Evolutionary conservation across 2,329 filamentous ascomycete genomes (phyloP).

Genomic region (Diaporthe australafricana): DNA sequence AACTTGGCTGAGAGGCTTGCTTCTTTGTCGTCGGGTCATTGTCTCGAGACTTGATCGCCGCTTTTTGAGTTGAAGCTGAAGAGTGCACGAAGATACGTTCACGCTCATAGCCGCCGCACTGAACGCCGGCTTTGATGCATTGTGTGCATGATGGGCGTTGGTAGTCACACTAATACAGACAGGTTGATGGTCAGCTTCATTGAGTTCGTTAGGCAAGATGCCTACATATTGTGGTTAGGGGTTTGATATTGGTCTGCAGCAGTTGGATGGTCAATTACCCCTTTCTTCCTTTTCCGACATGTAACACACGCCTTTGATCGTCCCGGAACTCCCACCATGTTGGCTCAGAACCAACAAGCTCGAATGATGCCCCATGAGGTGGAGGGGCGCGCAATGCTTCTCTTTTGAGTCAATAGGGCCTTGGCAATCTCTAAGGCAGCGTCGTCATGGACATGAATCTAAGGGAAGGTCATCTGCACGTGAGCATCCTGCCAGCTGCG

Average conservation of each 20-base stretch:
- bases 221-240: not conserved
- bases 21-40: not conserved
- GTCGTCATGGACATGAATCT: not conserved
- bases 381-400: conserved; percentile 5
- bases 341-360: not conserved
- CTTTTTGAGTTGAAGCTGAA: conserved; percentile 29
- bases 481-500: not conserved
- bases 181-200: not conserved
- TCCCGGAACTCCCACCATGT: conserved; percentile 34
- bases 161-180: conserved; percentile 40
- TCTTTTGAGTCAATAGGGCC: not conserved
- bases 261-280: conserved; percentile 14
- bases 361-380: not conserved
- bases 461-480: not conserved
- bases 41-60: not conserved
- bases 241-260: no score
- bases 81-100: conserved; percentile 42
- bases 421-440: not conserved
- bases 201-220: not conserved
- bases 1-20: not conserved
- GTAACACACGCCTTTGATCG: conserved; percentile 31
- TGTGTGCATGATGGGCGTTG: conserved; percentile 41
- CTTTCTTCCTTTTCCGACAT: conserved; percentile 32
- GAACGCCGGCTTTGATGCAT: conserved; percentile 39
- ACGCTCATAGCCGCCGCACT: conserved; percentile 42